phyloP scores from a whole-genome alignment of 1,284 basidiomycete genomes.

The Trametes versicolor region DNA sequence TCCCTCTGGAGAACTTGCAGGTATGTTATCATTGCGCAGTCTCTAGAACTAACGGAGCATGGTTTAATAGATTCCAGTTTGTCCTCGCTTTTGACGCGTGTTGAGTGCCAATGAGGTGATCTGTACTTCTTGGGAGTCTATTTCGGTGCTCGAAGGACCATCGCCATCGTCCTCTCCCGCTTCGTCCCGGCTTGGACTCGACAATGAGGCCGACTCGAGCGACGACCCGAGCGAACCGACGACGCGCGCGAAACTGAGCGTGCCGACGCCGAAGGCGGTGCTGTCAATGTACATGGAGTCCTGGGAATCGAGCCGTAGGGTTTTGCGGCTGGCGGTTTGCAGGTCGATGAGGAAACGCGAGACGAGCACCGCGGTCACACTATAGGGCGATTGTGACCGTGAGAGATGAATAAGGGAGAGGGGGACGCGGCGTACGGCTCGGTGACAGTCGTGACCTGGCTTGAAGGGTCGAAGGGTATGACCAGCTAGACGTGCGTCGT shows the following conservation, averaged over 20 bases:
- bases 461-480: slow-evolving; percentile 10
- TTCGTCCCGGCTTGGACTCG: neutral
- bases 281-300: neutral
- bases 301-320: neutral
- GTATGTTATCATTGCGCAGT: no score
- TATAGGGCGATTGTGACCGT: neutral
- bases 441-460: neutral
- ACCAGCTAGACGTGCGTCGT: neutral
- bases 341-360: slow-evolving; percentile 9
- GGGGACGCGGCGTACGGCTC: slow-evolving; percentile 2
- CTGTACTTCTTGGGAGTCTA: no score
- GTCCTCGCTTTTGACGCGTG: no score
- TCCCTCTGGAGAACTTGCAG: no score
- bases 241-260: slow-evolving; percentile 9
- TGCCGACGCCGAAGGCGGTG: neutral
- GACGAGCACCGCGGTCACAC: neutral
- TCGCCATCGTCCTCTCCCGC: neutral
- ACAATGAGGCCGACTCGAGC: neutral
- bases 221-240: slow-evolving; percentile 8
- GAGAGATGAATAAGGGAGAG: neutral
- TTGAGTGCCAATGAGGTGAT: no score
- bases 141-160: neutral
- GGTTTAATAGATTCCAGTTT: no score
- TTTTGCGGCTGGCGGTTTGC: slow-evolving; percentile 2
- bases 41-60: no score